Conservation (phyloP, 2,329 filamentous ascomycete genomes). For the Trichoderma gracile region DNA sequence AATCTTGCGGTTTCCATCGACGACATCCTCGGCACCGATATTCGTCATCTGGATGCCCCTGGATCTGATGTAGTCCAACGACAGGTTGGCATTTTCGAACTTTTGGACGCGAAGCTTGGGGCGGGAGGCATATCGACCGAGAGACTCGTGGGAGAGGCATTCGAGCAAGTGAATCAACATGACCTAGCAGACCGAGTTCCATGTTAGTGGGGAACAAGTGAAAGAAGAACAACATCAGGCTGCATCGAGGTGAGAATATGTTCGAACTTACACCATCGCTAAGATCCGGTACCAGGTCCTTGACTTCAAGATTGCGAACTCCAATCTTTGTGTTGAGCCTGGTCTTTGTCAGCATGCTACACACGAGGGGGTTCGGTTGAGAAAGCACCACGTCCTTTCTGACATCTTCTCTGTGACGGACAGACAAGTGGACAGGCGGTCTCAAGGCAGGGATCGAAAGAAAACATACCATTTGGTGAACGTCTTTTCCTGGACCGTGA, state of each 20-base stretch:
- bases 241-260: background rate
- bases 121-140: slow-evolving; percentile 94
- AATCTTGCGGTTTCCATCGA: slow-evolving; percentile 97
- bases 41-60: slow-evolving; percentile 96
- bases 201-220: slow-evolving; percentile 25
- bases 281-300: slow-evolving; percentile 84
- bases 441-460: background rate
- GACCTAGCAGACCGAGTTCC: slow-evolving; percentile 56
- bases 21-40: slow-evolving; percentile 96
- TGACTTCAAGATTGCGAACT: slow-evolving; percentile 73
- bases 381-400: slow-evolving; percentile 1
- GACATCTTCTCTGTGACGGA: background rate
- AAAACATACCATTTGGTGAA: slow-evolving; percentile 82
- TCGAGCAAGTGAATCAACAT: slow-evolving; percentile 96
- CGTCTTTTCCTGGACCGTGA: slow-evolving; percentile 93
- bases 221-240: background rate
- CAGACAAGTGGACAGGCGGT: background rate
- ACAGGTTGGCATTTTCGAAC: slow-evolving; percentile 97
- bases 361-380: slow-evolving; percentile 19
- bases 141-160: slow-evolving; percentile 89
- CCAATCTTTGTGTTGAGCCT: slow-evolving; percentile 97
- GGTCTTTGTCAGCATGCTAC: slow-evolving; percentile 2
- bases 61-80: slow-evolving; percentile 88
- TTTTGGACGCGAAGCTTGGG: slow-evolving; percentile 94
- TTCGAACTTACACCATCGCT: slow-evolving; percentile 80